Percentiles rank a stretch among this genome's conserved stretches.
Conservation (phyloP, 352 stramenopile genomes). For the Aphanomyces astaci region DNA sequence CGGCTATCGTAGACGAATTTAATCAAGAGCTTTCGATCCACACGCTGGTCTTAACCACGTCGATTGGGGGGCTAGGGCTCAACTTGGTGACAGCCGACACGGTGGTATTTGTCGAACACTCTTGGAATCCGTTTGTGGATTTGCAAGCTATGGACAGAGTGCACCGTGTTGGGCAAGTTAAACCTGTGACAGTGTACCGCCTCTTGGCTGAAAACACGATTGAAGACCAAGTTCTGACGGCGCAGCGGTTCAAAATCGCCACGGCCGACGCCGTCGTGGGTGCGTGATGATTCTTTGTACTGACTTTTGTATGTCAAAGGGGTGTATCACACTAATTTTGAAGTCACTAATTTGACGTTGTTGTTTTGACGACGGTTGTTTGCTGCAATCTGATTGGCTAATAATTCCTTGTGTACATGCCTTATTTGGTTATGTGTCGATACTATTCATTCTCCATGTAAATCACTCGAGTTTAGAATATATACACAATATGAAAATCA, state of each 20-base stretch:
- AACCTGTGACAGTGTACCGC: conserved; percentile 66
- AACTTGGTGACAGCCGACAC: conserved; percentile 95
- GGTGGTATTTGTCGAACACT: conserved; percentile 97
- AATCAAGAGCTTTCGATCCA: conserved; percentile 88
- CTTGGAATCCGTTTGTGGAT: conserved; percentile 97
- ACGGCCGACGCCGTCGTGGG: conserved; percentile 56
- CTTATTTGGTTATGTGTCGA: no score
- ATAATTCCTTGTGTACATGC: no score
- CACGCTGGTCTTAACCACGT: conserved; percentile 94
- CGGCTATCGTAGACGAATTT: conserved; percentile 83
- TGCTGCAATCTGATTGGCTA: no score
- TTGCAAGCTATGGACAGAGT: conserved; percentile 87
- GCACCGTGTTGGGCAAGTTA: conserved; percentile 67
- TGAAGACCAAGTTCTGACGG: conserved; percentile 71
- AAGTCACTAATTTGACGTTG: not conserved
- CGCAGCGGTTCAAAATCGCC: conserved; percentile 71
- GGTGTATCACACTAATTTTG: no score
- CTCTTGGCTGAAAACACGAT: conserved; percentile 65
- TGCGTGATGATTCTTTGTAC: no score
- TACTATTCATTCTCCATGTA: no score
- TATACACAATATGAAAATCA: no score
- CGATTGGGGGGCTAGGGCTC: conserved; percentile 92
- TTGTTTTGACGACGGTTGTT: not conserved
- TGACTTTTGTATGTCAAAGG: not conserved
- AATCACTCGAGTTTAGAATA: no score